Percentiles rank a stretch among this genome's conserved stretches.
Evolutionary conservation across 2,329 filamentous ascomycete species (phyloP).

Genomic region (Phaeoacremonium minimum): DNA sequence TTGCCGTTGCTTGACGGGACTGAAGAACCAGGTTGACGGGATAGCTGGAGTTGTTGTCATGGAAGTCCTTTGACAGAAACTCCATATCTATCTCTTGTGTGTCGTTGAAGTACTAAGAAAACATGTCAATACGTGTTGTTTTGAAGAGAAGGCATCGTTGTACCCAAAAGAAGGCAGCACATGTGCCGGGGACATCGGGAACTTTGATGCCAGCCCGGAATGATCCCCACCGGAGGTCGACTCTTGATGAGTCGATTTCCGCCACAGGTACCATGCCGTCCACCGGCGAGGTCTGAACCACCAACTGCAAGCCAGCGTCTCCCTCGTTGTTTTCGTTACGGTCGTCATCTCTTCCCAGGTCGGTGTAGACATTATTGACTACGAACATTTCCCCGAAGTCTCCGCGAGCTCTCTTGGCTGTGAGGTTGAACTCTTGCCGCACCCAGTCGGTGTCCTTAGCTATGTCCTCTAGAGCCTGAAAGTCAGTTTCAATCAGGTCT

Average conservation of each 20-base stretch:
- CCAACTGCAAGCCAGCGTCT: conserved; percentile 51
- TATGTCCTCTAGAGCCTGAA: conserved; percentile 49
- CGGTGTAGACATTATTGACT: conserved; percentile 51
- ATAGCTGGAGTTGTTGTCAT: conserved; percentile 41
- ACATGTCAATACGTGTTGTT: conserved; percentile 7
- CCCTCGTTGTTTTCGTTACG: conserved; percentile 36
- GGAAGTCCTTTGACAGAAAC: conserved; percentile 66
- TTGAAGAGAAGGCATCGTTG: conserved; percentile 10
- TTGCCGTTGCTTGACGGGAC: conserved; percentile 51
- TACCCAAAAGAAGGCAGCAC: conserved; percentile 78
- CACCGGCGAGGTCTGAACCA: conserved; percentile 40
- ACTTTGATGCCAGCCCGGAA: conserved; percentile 66
- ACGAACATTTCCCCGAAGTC: conserved; percentile 62
- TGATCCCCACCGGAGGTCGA: conserved; percentile 65
- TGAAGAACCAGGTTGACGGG: conserved; percentile 74
- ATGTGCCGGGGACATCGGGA: conserved; percentile 60
- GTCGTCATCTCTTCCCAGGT: too few relatives aligned
- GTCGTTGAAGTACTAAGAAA: conserved; percentile 66
- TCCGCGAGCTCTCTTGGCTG: conserved; percentile 52
- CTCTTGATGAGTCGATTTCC: conserved; percentile 57
- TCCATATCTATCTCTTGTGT: conserved; percentile 80
- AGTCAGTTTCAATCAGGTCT: conserved; percentile 68
- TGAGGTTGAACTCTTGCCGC: conserved; percentile 63
- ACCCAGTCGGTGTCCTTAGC: conserved; percentile 56
- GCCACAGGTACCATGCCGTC: conserved; percentile 54